Conservation (phyloP, 148 eudicot genomes). For the Rhododendron mucronatum region DNA sequence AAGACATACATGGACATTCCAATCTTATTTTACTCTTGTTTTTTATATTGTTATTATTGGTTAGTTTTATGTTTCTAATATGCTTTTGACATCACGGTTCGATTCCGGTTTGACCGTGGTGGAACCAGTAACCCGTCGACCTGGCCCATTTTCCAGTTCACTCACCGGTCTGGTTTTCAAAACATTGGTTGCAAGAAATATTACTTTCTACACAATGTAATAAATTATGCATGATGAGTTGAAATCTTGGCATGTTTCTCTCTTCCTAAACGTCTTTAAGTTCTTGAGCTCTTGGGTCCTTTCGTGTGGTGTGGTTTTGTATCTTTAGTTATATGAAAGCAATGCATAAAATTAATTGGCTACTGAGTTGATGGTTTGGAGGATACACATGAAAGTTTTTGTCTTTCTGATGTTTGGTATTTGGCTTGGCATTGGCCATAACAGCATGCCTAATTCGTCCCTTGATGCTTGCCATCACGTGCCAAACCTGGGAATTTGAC, state of each 20-base stretch:
- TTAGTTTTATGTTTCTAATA: no score
- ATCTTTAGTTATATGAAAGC: background rate
- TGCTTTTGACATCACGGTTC: background rate
- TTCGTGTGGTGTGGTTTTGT: background rate
- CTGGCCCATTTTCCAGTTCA: no score
- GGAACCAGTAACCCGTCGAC: no score
- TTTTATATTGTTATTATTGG: background rate
- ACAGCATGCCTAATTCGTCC: background rate
- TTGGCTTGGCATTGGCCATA: background rate
- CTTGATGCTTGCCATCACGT: background rate
- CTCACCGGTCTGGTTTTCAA: no score
- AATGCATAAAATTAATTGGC: background rate
- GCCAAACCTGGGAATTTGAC: background rate
- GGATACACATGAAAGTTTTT: background rate
- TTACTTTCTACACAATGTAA: background rate
- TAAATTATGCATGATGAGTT: background rate
- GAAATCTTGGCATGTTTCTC: background rate
- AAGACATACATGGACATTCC: background rate
- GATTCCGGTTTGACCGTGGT: no score
- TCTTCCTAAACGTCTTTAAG: background rate
- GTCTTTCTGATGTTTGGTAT: background rate
- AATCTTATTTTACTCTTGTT: background rate
- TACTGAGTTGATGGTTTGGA: background rate
- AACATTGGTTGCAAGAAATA: background rate
- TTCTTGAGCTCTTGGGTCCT: background rate